These are phyloP conservation scores for Saccharomycopsis guyanensis DNA, from an alignment of 805 yeast genomes.

Conservation along the genomic window DNA sequence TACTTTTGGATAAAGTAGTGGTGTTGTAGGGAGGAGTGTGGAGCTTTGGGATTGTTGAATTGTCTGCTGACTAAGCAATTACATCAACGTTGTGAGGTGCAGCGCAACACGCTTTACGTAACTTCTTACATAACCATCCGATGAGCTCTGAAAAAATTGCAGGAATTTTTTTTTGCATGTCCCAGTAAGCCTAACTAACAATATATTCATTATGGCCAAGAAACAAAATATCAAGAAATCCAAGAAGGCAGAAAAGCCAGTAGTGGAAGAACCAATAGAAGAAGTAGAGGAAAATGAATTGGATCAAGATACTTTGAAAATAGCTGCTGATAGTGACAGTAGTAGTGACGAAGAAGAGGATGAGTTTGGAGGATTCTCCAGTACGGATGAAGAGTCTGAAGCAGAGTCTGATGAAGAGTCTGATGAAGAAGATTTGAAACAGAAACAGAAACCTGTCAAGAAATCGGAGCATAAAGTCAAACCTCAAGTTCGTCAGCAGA, in stretches of 20 bases:
- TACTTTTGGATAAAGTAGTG: too few species aligned
- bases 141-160: background rate
- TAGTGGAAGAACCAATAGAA: slow-evolving; percentile 14
- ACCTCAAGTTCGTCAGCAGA: slow-evolving; percentile 25
- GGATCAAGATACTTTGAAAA: slow-evolving; percentile 25
- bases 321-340: slow-evolving; percentile 23
- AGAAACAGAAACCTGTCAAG: background rate
- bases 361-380: slow-evolving; percentile 20
- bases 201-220: background rate
- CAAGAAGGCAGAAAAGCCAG: slow-evolving; percentile 1
- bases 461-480: slow-evolving; percentile 21
- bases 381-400: slow-evolving; percentile 15
- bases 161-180: background rate
- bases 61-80: too few species aligned
- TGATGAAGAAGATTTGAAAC: slow-evolving; percentile 3
- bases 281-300: slow-evolving; percentile 24
- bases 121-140: background rate
- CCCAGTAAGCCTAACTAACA: background rate
- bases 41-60: too few species aligned
- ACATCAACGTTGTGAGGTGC: too few species aligned
- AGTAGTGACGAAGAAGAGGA: slow-evolving; percentile 21
- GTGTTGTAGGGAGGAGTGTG: too few species aligned
- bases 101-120: too few species aligned
- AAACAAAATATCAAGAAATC: slow-evolving; percentile 5
- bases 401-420: slow-evolving; percentile 18